Percentiles rank a stretch among this genome's conserved stretches.
Conservation (phyloP, 2,329 filamentous ascomycete genomes). For the Verticillium nubilum region DNA sequence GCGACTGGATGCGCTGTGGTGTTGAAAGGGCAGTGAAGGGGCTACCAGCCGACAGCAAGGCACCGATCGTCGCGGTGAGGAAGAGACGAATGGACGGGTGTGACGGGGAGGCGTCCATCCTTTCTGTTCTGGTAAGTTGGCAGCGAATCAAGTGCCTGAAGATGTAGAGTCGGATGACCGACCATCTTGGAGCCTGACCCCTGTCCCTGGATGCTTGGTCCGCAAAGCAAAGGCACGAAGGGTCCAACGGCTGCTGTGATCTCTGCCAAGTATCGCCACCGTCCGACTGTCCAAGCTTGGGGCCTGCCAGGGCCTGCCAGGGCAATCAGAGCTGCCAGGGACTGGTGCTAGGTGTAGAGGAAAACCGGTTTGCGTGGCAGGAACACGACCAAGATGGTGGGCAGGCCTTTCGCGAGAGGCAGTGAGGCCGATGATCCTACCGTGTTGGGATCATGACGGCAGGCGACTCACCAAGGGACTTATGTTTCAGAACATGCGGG, state of each 20-base stretch:
- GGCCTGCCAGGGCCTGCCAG: neutral
- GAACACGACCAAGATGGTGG: constrained; percentile 1
- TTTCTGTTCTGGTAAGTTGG: constrained; percentile 1
- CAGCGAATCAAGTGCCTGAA: neutral
- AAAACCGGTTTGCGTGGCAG: constrained; percentile 13
- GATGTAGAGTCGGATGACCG: neutral
- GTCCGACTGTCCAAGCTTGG: neutral
- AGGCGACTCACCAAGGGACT: neutral
- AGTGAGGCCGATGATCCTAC: neutral
- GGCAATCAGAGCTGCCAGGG: neutral
- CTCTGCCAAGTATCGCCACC: constrained; percentile 12
- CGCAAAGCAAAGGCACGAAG: neutral
- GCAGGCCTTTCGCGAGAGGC: neutral
- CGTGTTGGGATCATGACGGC: neutral
- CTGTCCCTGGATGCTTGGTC: neutral
- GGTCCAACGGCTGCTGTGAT: constrained; percentile 5
- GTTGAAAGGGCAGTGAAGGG: neutral
- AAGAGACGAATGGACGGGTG: neutral
- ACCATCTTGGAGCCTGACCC: neutral
- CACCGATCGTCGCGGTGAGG: neutral
- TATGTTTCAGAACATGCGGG: constrained; percentile 1
- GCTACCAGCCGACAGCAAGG: neutral
- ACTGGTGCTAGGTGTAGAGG: neutral
- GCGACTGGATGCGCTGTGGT: neutral
- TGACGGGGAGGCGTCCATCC: neutral